Base-by-base conservation (phyloP, 73 alveolate species). In the Paramecium octaurelia region DNA sequence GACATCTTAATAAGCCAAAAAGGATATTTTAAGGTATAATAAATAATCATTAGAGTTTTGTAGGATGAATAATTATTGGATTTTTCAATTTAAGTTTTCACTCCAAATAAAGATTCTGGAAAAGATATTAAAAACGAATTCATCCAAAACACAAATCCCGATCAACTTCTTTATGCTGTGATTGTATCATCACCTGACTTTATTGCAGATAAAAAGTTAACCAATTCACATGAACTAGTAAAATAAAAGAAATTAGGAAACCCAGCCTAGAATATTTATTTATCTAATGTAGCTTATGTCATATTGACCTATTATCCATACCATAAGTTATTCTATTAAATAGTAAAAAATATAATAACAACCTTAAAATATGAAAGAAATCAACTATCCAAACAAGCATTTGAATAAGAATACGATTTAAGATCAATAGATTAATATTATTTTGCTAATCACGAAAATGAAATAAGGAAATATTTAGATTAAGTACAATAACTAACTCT, bases 91-190 rank as follows among this genome's bases (percentile, higher is more conserved):
- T 80, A 46, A 80, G 76, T 80, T 20, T 80, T 80, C 34, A 80
- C 91, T 20, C 91, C 91, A 23, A 44, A 27, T 16, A 80, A 48
- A 44, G 91, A 34, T 42, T 31, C 76, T 10, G 91, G 91, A 11
- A 43, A 20, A 11, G 31, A 44, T 31, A 80, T 80, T 23, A 7
- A 80, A 80, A 80, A 80, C 44, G 34, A 40, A 24, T 80, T 80
- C 12, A 80, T 80, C 6, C 16, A 18, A 43, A n/a, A 23, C 21
- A 20, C 64, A 43, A 80, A 80, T 24, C 91, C 91, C 20, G 91
- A 80, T 44, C 34, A 80, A 43, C 57, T 80, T 4, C 29, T 80
- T 9, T 80, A 80, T 80, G 91, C 91, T 18, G 57, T 80, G 18
- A 31, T 42, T 23, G 48, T 80, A 14, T 23, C 27, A 12, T 14